Base-by-base conservation (phyloP, 805 yeast genomes). In the Huiozyma sinensis region DNA sequence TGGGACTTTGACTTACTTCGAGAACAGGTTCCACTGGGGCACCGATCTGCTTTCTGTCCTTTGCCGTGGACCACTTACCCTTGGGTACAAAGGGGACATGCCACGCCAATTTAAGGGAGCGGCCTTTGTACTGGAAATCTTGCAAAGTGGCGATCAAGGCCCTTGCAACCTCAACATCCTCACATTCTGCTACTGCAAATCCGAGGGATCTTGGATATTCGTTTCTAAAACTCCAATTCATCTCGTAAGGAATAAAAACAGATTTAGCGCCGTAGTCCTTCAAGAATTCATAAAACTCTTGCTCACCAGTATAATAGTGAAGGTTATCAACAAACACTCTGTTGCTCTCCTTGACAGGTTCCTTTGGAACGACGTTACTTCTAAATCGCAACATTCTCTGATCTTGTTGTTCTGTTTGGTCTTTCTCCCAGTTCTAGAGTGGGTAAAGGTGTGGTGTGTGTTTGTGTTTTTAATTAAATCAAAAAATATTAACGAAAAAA, bases 151-250 rank as follows among this genome's bases (percentile, higher is more conserved):
- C 76, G 49, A 86, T 72, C 3, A 88, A 95, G 53, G 66, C 59
- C 55, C 67, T 64, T 42, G 89, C 95, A 35, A 71, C 70, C 43
- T 76, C 87, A 47, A 71, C 73, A 43, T 69, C 71, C 54, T 72
- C 81, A 58, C 81, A 90, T 53, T 87, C 92, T 46, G 87, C 83
- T 64, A 84, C 89, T 10, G 94, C 97, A 55, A 76, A 72, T 4
- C 92, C 90, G 50, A 76, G 61, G 2, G 79, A 75, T 13, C 43
- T 39, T 39, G 67, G 70, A 41, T 64, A 66, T 35, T 54, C 56
- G 6, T 55, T 54, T 38, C 72, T 65, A 45, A 68, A 62, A 9
- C 75, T 74, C 32, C 74, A 66, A 12, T 75, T 66, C 2, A 77
- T 72, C 49, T 72, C 74, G 46, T 73, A 71, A 28, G 83, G 83